A percentile compares a stretch with the other conserved stretches of the same genome.
Conservation (phyloP, 2,329 filamentous ascomycete genomes). For the Pezicula radicicola region DNA sequence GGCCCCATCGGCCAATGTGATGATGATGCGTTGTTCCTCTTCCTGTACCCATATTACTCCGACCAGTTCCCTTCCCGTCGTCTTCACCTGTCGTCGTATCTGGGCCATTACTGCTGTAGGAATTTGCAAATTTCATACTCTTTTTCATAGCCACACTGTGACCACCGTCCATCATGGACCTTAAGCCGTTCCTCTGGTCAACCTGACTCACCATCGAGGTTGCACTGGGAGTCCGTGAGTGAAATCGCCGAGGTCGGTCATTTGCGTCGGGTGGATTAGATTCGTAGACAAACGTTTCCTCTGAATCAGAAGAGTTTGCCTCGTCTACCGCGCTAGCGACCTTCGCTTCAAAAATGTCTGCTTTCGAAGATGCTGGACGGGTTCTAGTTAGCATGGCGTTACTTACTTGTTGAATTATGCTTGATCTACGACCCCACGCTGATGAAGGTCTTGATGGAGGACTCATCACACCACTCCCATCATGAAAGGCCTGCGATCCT, state of each 20-base stretch:
- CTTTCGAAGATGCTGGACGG: conserved; percentile 79
- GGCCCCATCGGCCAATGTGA: conserved; percentile 76
- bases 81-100: conserved; percentile 56
- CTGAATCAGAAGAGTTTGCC: conserved; percentile 93
- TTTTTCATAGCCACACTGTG: conserved; percentile 71
- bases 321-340: conserved; percentile 95
- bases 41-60: conserved; percentile 59
- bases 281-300: conserved; percentile 98
- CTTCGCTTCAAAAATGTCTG: conserved; percentile 96
- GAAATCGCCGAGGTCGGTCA: conserved; percentile 70
- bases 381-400: conserved; percentile 41
- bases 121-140: conserved; percentile 94
- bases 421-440: conserved; percentile 31
- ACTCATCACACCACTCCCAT: conserved; percentile 20
- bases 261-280: conserved; percentile 79
- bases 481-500: conserved; percentile 18
- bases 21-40: conserved; percentile 71
- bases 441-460: conserved; percentile 20
- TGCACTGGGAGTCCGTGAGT: conserved; percentile 91
- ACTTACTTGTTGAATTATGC: conserved; percentile 36
- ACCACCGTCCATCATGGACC: conserved; percentile 64
- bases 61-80: conserved; percentile 60
- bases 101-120: conserved; percentile 61
- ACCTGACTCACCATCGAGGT: conserved; percentile 77
- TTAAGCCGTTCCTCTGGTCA: conserved; percentile 45